Evolutionary conservation across 1,284 basidiomycete species (phyloP).

Genomic region (Takashimella koratensis): DNA sequence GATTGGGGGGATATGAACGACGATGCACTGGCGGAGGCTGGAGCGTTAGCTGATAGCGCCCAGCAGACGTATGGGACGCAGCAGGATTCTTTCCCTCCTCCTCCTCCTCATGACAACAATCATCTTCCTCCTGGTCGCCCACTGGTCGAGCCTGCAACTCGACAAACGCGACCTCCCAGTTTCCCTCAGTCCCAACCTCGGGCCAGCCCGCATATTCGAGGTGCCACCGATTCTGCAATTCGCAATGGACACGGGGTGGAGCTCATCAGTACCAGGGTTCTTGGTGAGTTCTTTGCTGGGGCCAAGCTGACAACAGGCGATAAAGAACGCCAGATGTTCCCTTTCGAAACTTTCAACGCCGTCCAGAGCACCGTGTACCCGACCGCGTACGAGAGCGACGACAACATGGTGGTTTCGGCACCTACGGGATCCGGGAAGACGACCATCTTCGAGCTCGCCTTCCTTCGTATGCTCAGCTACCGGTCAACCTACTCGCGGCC

Average conservation of each 20-base stretch:
- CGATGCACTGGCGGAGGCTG: neutral
- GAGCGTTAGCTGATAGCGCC: neutral
- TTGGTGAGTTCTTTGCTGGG: neutral
- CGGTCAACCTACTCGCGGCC: constrained; percentile 52
- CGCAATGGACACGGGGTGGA: neutral
- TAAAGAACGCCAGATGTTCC: constrained; percentile 8
- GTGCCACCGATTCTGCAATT: too few species aligned
- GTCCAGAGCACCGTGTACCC: constrained; percentile 20
- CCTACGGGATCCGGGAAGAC: constrained; percentile 93
- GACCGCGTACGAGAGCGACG: constrained; percentile 58
- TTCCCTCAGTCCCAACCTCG: neutral
- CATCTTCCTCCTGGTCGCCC: too few species aligned
- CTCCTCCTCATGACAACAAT: neutral
- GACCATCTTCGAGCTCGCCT: constrained; percentile 85
- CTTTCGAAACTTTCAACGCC: constrained; percentile 15
- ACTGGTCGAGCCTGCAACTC: neutral
- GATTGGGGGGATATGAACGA: neutral
- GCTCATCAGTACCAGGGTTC: neutral
- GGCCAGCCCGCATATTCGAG: too few species aligned
- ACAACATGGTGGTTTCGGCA: constrained; percentile 83
- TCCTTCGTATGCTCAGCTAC: constrained; percentile 68
- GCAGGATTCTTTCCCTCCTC: too few species aligned
- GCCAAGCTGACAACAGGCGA: neutral
- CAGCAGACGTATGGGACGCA: neutral
- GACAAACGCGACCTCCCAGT: neutral